Evolutionary conservation across 768 basidiomycete genomes (phyloP).

Genomic region (Tricholoma flavovirens): DNA sequence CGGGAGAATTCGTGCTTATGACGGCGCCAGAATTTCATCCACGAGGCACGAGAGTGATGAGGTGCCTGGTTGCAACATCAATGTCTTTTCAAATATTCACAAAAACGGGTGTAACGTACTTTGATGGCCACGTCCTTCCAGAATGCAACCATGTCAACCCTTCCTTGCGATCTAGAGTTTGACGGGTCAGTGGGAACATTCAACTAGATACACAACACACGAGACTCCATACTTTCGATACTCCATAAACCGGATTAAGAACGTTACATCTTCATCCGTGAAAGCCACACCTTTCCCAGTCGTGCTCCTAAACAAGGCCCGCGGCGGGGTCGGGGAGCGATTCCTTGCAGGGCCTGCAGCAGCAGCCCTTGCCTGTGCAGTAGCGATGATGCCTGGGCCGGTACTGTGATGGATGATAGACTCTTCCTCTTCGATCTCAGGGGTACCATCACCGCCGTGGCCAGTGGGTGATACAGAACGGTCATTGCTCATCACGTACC

Average conservation of each 20-base stretch:
- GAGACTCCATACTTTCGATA: constrained; percentile 54
- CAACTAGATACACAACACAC: no score
- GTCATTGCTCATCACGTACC: constrained; percentile 70
- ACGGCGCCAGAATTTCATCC: constrained; percentile 91
- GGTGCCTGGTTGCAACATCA: constrained; percentile 51
- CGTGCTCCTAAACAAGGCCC: constrained; percentile 75
- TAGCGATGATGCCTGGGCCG: constrained; percentile 28
- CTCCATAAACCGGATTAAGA: constrained; percentile 70
- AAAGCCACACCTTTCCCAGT: constrained; percentile 90
- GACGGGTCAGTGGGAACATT: constrained; percentile 2
- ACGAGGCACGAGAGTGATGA: constrained; percentile 86
- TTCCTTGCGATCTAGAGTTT: constrained; percentile 44
- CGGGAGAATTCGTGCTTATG: constrained; percentile 80
- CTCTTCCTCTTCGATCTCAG: constrained; percentile 38
- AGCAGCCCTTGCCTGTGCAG: constrained; percentile 20
- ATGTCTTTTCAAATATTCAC: constrained; percentile 1
- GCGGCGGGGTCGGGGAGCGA: constrained; percentile 76
- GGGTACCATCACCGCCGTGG: constrained; percentile 38
- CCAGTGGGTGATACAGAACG: constrained; percentile 40
- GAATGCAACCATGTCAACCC: constrained; percentile 68
- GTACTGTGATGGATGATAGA: constrained; percentile 25
- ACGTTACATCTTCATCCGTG: constrained; percentile 76
- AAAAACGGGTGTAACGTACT: constrained; percentile 31
- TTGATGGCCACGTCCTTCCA: constrained; percentile 74
- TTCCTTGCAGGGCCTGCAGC: constrained; percentile 33